These are phyloP conservation scores for Xylaria sp. DNA, from an alignment of 2,329 filamentous ascomycete species.

Conservation along the genomic window DNA sequence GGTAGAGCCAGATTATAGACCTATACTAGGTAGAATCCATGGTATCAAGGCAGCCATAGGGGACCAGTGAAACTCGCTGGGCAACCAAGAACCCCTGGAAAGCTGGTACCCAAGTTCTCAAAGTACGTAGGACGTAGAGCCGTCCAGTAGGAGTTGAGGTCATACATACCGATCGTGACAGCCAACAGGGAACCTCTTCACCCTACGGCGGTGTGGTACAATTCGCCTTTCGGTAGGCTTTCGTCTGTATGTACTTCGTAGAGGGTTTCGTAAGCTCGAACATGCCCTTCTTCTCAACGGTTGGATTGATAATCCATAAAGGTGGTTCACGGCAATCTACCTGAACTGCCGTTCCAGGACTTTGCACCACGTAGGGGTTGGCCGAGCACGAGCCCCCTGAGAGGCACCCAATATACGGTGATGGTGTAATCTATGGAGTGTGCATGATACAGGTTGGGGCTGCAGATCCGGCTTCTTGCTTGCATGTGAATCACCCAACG, in stretches of 20 bases:
- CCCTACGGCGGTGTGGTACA: conserved; percentile 8
- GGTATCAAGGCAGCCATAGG: neutral
- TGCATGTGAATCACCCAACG: neutral
- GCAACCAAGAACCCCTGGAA: neutral
- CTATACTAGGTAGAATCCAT: neutral
- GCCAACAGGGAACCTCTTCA: conserved; percentile 4
- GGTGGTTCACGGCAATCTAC: no score
- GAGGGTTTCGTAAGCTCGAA: no score
- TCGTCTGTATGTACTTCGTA: no score
- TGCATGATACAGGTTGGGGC: conserved; percentile 9
- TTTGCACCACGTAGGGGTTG: neutral
- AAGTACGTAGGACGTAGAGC: neutral
- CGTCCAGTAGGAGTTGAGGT: conserved; percentile 4
- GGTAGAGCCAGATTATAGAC: no score
- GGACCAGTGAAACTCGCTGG: neutral
- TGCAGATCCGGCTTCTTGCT: conserved; percentile 6
- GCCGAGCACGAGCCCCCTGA: neutral
- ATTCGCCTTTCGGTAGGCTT: neutral
- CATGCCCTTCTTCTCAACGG: neutral
- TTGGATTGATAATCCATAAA: no score
- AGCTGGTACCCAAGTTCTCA: neutral
- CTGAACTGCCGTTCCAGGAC: neutral
- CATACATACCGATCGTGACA: neutral
- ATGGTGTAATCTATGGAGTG: conserved; percentile 4
- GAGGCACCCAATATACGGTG: neutral